Evolutionary conservation across 441 rosid genomes (phyloP), one percentile per base, ranked within the genome.

Genomic region (Populus hybrid): DNA sequence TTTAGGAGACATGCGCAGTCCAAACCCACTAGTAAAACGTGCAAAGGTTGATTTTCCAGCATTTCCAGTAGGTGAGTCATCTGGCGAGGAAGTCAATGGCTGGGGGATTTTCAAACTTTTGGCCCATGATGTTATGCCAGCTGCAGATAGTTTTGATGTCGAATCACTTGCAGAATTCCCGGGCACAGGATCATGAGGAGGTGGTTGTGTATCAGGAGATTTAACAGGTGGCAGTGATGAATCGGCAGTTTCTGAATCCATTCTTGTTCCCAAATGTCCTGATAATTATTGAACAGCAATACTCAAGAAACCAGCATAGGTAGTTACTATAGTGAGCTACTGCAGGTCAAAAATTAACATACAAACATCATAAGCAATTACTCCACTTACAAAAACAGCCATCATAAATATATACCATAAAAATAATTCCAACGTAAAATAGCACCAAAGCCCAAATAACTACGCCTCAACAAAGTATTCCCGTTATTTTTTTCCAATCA

Each of bases 101-200:
- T 92, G 98, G 5, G 97, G 94, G 84, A 94, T 90, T 84, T 89
- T 94, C 86, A 95, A 84, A 83, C 50, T 93, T 85, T 84, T 96
- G 29, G 98, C 98, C 98, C 98, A 94, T n/a, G 94, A 84, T 69
- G 98, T 83, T 75, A 91, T 81, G 76, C 93, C 94, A 77, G 92
- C 71, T 67, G 93, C 85, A 81, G 97, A 84, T 45, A 90, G 84
- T 84, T 87, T 91, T 14, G 97, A 84, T 21, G 90, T 83, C 3
- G 86, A 85, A 72, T 88, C 94, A 68, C 74, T 81, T 18, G 88
- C 79, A 74, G 93, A 81, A 82, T 80, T 87, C 75, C 84, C 81
- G n/a, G 65, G 69, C 74, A 77, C 82, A 68, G 90, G 74, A 72
- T 80, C 36, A 68, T 86, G 56, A 77, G 87, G 76, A 7, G 53